Evolutionary conservation across 2,329 filamentous ascomycete species (phyloP), one percentile per base, ranked within the genome.

Genomic region (Trichoderma aggressivum): DNA sequence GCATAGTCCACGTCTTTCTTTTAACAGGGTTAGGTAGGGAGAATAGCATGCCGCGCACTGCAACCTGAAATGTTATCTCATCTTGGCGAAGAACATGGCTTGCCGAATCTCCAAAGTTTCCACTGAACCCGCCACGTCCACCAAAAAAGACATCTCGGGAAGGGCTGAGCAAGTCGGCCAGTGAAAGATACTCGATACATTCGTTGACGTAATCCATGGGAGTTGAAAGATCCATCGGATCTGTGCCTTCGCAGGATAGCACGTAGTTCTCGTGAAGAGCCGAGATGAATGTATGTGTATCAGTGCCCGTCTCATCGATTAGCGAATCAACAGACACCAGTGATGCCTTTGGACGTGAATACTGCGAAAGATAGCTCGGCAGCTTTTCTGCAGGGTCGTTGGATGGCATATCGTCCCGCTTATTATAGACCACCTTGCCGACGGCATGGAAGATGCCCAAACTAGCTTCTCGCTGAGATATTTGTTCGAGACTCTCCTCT

Each of bases 391-490:
- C 80, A 3, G 80, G 78, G 36, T 84, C 81, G 10, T 78, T 78
- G 10, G 79, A 75, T 14, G 85, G 81, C 5, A 81, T 80, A 59
- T 91, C 89, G 26, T 92, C 87, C 59, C 96, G 88, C 79, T 98
- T 99, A 83, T 99, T 99, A 83, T 98, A 97, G 1, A 98, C 91
- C 3, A 99, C 93, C 79, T 96, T 98, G 4, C 95, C 96, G 14
- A 98, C 92, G 0, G 96, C 94, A 79, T 99, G 96, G 78, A 99
- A 99, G 64, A 99, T 94, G 1, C 95, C 96, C 3, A 99, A 84
- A 73, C 91, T 97, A 18, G 92, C 91, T 82, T 98, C 96, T 70
- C 96, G 89, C 77, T 94, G 93, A 1, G 92, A 94, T 26, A 98
- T 88, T 72, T 96, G 84, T 77, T 94, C 89, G 11, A 98, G 81